Percentiles rank a stretch among this genome's conserved stretches.
These are phyloP conservation scores for Sphaerulina musiva DNA, from an alignment of 2,329 filamentous ascomycete genomes.

Conservation along the genomic window DNA sequence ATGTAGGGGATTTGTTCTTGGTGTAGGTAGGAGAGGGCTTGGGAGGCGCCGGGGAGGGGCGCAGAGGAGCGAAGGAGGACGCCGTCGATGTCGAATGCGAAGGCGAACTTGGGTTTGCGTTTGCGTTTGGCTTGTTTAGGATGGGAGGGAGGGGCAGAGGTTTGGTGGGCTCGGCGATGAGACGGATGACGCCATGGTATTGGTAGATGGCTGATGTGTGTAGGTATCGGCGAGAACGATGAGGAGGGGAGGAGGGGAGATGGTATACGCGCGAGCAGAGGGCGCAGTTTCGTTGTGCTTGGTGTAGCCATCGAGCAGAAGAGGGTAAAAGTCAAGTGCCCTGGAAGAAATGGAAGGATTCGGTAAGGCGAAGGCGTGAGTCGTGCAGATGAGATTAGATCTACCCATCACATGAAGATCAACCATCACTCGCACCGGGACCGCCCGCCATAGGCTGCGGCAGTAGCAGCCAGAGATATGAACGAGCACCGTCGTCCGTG, in stretches of 20 bases:
- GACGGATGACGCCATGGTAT: background rate
- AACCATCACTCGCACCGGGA: too few species aligned
- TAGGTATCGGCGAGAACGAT: too few species aligned
- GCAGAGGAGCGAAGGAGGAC: constrained; percentile 81
- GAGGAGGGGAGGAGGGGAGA: too few species aligned
- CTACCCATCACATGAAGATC: too few species aligned
- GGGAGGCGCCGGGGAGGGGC: constrained; percentile 69
- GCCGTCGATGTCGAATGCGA: constrained; percentile 72
- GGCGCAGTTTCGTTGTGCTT: constrained; percentile 1
- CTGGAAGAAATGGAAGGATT: background rate
- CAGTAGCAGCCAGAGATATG: too few species aligned
- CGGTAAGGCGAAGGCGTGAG: too few species aligned
- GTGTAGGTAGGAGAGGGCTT: constrained; percentile 67
- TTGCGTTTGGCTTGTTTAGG: background rate
- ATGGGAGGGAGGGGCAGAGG: background rate
- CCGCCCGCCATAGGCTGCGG: too few species aligned
- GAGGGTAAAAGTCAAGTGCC: background rate
- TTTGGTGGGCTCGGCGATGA: constrained; percentile 1
- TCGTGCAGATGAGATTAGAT: too few species aligned
- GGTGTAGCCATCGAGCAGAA: constrained; percentile 1
- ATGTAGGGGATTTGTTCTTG: constrained; percentile 79
- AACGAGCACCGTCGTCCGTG: too few species aligned
- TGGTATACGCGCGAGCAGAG: background rate
- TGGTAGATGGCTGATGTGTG: background rate
- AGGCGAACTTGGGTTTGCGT: constrained; percentile 43